Base-by-base conservation (phyloP, 768 basidiomycete species). In the Trametes cinnabarina region DNA sequence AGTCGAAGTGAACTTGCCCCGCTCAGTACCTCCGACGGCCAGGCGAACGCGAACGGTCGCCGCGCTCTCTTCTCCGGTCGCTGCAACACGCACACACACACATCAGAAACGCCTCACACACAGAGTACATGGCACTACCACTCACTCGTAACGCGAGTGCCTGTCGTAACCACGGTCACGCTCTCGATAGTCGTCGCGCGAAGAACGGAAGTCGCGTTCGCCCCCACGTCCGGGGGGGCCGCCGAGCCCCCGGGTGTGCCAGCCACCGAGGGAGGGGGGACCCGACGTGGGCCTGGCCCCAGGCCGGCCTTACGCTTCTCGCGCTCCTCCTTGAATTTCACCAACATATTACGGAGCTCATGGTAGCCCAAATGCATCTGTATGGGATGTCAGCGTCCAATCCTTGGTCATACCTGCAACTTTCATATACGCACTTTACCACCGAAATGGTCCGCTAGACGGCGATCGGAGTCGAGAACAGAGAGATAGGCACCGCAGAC, bases 321-420 rank as follows among this genome's bases (percentile, higher is more conserved):
- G 58, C 94, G 87, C 51, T 94, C 90, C 70, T 95, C 94, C 62
- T 87, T 86, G 74, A 98, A 97, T 69, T 92, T 90, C 57, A 78
- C 72, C 51, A 99, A 81, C 85, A 97, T 90, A 74, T 94, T 92
- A 55, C 97, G 92, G 61, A 99, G 81, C 75, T 98, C 95, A 72
- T 98, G 94, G 76, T 99, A 99, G 10, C 97, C 97, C 68, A 98
- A 74, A 79, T 98, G 97, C 92, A 99, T 96, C 97, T 98, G 72
- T 43, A 30, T 3, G 4, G 7, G 17, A 11, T 11, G 9, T 57
- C 40, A 47, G n/a, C 19, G 34, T 35, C 25, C 12, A 34, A 42
- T 5, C 23, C 9, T 12, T 10, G 42, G 11, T 8, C 7, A 32
- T 32, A 12, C 30, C 7, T 12, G 20, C 3, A n/a, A 2, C 6